Conservation (phyloP, 148 eudicot species). For the Fagopyrum tataricum region DNA sequence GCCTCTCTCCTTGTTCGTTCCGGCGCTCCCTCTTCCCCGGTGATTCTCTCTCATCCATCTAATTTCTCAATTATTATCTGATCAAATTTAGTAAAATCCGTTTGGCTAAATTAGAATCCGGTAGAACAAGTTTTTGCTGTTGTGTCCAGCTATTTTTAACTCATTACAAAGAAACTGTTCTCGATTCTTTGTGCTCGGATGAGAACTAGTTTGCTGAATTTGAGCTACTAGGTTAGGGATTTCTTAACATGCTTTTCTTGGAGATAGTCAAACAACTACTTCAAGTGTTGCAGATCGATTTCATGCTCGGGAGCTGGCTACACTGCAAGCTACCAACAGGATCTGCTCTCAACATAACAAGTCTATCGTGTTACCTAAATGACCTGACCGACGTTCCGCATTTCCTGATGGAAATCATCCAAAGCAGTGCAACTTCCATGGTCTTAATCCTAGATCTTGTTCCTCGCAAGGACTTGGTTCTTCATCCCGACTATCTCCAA, state of each 20-base stretch:
- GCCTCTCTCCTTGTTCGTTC: constrained; percentile 55
- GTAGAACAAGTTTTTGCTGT: background rate
- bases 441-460: constrained; percentile 66
- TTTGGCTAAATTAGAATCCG: too few species aligned
- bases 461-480: constrained; percentile 66
- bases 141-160: background rate
- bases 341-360: constrained; percentile 57
- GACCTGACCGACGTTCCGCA: constrained; percentile 59
- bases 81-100: background rate
- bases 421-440: constrained; percentile 59
- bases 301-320: constrained; percentile 71
- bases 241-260: background rate
- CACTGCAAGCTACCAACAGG: constrained; percentile 77
- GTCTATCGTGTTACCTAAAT: constrained; percentile 59
- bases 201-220: background rate
- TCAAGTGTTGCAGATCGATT: constrained; percentile 53
- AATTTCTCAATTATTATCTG: background rate
- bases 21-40: constrained; percentile 57
- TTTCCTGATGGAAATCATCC: constrained; percentile 70
- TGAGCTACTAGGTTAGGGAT: background rate
- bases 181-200: background rate
- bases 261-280: background rate
- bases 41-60: constrained; percentile 13
- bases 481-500: constrained; percentile 65
- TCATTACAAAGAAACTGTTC: too few species aligned